phyloP scores from a whole-genome alignment of 371 early-diverging fungal species.

The Apophysomyces ossiformis region DNA sequence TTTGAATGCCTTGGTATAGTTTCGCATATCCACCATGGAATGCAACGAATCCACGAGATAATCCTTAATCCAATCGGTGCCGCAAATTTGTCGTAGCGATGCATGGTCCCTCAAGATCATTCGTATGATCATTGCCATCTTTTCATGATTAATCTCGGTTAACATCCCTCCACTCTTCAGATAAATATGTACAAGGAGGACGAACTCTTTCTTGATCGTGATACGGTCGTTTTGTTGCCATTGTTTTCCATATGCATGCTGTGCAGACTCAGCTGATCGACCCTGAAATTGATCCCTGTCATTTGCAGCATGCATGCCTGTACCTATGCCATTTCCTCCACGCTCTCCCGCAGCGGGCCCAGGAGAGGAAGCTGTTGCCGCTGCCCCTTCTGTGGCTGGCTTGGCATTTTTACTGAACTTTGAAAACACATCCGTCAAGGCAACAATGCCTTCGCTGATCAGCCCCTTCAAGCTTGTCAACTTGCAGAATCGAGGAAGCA shows the following conservation, averaged over 20 bases:
- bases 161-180: conserved; percentile 53
- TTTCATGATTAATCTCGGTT: conserved; percentile 55
- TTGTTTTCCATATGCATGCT: conserved; percentile 62
- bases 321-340: no score
- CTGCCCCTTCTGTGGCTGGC: conserved; percentile 21
- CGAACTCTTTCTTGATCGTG: conserved; percentile 62
- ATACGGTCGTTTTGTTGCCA: conserved; percentile 73
- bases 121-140: conserved; percentile 56
- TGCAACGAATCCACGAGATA: conserved; percentile 48
- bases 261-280: conserved; percentile 31
- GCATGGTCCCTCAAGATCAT: conserved; percentile 60
- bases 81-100: conserved; percentile 41
- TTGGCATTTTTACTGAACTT: conserved; percentile 61
- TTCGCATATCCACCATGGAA: conserved; percentile 41
- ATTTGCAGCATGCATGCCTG: not conserved
- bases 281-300: not conserved
- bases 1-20: conserved; percentile 47
- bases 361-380: not conserved
- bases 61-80: conserved; percentile 62
- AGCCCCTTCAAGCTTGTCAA: conserved; percentile 34
- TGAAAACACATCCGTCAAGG: conserved; percentile 58
- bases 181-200: conserved; percentile 55
- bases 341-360: not conserved
- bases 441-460: conserved; percentile 58
- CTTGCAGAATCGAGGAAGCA: conserved; percentile 52